Evolutionary conservation across 805 yeast species (phyloP).

Genomic region (Wickerhamiella alocasiicola): DNA sequence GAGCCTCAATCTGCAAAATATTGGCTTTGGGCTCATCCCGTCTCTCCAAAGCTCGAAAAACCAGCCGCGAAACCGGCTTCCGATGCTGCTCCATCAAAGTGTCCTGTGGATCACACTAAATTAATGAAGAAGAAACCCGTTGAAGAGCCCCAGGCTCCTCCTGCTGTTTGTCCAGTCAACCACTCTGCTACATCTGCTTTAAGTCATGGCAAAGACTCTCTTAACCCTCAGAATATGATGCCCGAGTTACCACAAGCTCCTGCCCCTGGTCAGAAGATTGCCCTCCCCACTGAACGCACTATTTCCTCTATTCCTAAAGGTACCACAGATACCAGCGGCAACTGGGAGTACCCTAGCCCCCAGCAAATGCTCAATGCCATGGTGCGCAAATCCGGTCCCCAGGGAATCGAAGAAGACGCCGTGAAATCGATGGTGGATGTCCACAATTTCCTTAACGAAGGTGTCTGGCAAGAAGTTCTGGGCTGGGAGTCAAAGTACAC

Average conservation of each 20-base stretch:
- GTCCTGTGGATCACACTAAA: conserved; percentile 34
- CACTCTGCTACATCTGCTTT: no score
- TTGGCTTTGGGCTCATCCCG: conserved; percentile 11
- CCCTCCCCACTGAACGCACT: conserved; percentile 73
- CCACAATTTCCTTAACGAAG: conserved; percentile 91
- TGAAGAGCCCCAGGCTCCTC: conserved; percentile 11
- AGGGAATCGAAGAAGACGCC: conserved; percentile 85
- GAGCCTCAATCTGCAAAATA: not conserved
- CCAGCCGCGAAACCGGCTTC: not conserved
- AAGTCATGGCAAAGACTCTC: no score
- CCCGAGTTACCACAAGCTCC: conserved; percentile 58
- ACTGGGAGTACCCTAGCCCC: conserved; percentile 98
- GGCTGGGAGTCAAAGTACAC: conserved; percentile 80
- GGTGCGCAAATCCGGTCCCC: conserved; percentile 78
- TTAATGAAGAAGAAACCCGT: conserved; percentile 15
- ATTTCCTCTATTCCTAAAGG: conserved; percentile 83
- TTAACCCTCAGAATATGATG: conserved; percentile 79
- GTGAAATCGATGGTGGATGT: conserved; percentile 95
- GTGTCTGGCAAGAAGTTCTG: conserved; percentile 91
- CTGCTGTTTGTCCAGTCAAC: conserved; percentile 29
- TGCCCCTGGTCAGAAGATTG: conserved; percentile 69
- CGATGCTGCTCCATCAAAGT: no score
- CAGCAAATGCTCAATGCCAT: conserved; percentile 98
- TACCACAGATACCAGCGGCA: conserved; percentile 45
- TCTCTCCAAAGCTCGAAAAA: conserved; percentile 1